Evolutionary conservation across 768 basidiomycete species (phyloP), one percentile per base, ranked within the genome.

Genomic region (Xanthoconium purpureum): DNA sequence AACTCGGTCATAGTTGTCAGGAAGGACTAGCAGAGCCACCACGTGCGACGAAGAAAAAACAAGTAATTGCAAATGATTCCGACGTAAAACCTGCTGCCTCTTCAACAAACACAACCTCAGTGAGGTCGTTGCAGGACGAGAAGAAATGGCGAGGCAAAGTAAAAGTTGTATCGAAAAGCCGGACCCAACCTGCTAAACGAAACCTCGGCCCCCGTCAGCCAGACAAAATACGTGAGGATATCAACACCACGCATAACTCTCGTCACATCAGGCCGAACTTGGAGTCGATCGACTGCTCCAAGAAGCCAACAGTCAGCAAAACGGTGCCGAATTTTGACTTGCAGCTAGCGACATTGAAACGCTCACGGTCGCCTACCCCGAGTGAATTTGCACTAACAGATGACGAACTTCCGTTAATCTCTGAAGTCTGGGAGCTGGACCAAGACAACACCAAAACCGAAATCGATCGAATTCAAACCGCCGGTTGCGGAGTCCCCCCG

Each of bases 21-120:
- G 86, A 91, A 24, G 91, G 91, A 1, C 63, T 87, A 13, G 60
- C 69, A 14, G 83, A 80, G 50, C 84, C 84, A 28, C 79, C 79
- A 60, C 59, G 76, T 47, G 50, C 62, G 43, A 59, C 71, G 29
- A 80, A 73, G 59, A 75, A 69, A 60, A 66, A 52, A 12, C 48
- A 52, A 57, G 28, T 52, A 65, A 50, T 73, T 71, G 59, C 64
- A 40, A 58, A 58, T 44, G 24, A 57, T 52, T 44, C 56, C 17
- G 39, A 42, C n/a, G 48, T 43, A n/a, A 60, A 55, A 45, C 8
- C 47, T 3, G 51, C 24, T 24, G 40, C 47, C 1, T n/a, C n/a
- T 0, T 35, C 51, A 42, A 49, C 44, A 52, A 54, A 56, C 32
- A 14, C 20, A 15, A 50, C 52, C 8, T 35, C 18, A 32, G 29